Evolutionary conservation across 2,329 filamentous ascomycete species (phyloP).

Genomic region (Colletotrichum lentis): DNA sequence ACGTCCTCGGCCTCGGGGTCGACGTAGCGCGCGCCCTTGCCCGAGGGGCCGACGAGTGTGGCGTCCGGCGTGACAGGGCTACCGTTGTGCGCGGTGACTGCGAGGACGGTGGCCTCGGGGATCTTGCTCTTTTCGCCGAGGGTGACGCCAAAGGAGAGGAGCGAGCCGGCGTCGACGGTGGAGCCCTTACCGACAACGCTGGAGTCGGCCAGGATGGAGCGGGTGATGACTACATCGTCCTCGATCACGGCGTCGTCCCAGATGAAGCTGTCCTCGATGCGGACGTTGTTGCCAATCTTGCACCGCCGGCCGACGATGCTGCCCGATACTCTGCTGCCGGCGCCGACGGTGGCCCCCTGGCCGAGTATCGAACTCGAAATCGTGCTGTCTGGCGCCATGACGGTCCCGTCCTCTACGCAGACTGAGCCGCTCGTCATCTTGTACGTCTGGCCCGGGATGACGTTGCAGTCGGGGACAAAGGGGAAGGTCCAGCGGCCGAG

Average conservation of each 20-base stretch:
- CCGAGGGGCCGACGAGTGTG: conserved; percentile 57
- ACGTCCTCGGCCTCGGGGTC: conserved; percentile 59
- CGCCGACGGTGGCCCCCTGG: conserved; percentile 76
- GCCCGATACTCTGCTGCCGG: conserved; percentile 73
- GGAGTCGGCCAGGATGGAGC: conserved; percentile 79
- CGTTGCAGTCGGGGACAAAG: conserved; percentile 86
- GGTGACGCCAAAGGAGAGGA: conserved; percentile 81
- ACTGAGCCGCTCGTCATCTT: conserved; percentile 72
- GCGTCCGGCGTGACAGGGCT: conserved; percentile 52
- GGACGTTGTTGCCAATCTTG: conserved; percentile 84
- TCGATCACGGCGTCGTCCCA: conserved; percentile 86
- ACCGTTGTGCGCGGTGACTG: conserved; percentile 50
- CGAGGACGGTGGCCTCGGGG: conserved; percentile 46
- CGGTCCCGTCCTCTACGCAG: conserved; percentile 81
- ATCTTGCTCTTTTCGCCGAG: conserved; percentile 69
- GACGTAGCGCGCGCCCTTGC: conserved; percentile 60
- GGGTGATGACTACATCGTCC: conserved; percentile 74
- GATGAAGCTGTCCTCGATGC: conserved; percentile 80
- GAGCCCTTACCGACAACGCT: conserved; percentile 76
- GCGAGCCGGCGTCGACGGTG: conserved; percentile 73
- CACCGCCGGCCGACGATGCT: conserved; percentile 86
- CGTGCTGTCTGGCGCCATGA: conserved; percentile 74
- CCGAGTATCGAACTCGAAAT: conserved; percentile 80
- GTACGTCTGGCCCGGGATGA: conserved; percentile 80
- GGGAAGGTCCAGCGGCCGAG: conserved; percentile 88